These are phyloP conservation scores for Nitzschia inconspicua DNA, from an alignment of 108 stramenopile genomes.

Conservation along the genomic window DNA sequence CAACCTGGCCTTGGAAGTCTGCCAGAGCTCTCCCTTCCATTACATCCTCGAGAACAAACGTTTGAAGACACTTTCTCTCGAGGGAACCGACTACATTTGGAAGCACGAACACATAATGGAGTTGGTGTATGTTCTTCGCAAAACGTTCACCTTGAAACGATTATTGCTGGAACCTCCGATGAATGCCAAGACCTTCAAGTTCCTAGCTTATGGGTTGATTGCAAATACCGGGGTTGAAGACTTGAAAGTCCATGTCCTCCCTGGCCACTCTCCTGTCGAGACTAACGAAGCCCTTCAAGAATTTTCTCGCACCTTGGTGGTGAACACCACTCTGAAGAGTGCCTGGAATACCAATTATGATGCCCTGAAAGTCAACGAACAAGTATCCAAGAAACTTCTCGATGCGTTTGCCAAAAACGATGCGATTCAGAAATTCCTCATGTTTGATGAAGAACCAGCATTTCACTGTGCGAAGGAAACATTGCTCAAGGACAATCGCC, in stretches of 20 bases:
- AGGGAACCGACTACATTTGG: background rate
- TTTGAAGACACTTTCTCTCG: background rate
- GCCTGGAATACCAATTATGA: background rate
- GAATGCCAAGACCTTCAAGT: constrained; percentile 2
- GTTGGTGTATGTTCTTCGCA: background rate
- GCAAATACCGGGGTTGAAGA: background rate
- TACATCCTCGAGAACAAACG: background rate
- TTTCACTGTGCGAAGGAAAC: background rate
- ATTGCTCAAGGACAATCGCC: background rate
- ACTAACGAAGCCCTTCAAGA: background rate
- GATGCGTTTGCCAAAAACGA: constrained; percentile 1
- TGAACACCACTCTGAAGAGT: constrained; percentile 1
- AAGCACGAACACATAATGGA: constrained; percentile 7
- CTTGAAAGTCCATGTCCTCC: background rate
- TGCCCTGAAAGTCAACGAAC: background rate
- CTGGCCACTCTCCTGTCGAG: background rate
- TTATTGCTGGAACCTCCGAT: background rate
- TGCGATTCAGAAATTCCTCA: background rate
- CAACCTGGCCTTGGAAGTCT: constrained; percentile 4
- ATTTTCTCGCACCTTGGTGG: constrained; percentile 1
- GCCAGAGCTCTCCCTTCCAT: constrained; percentile 5
- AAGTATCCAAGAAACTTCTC: background rate
- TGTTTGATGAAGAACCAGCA: background rate
- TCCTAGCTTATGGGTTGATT: background rate
- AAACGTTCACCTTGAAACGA: background rate